Conservation (phyloP, 2,329 filamentous ascomycete species). For the Penicillium sp. region DNA sequence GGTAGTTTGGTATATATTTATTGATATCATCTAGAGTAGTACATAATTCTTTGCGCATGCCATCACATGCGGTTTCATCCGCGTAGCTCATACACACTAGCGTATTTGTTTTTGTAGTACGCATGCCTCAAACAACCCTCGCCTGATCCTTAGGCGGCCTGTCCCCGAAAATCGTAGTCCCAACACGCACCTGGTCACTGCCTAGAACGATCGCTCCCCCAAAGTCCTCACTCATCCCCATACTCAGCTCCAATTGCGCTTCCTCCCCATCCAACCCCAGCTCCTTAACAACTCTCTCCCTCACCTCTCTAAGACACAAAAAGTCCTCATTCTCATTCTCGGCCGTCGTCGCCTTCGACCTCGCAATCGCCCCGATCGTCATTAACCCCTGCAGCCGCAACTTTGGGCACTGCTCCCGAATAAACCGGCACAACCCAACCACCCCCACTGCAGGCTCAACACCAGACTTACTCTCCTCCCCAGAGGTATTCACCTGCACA, state of each 20-base stretch:
- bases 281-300: constrained; percentile 71
- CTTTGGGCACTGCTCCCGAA: constrained; percentile 72
- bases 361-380: constrained; percentile 95
- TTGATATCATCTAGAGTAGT: constrained; percentile 23
- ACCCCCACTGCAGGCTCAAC: constrained; percentile 66
- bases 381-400: constrained; percentile 82
- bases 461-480: constrained; percentile 84
- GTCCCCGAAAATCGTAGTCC: constrained; percentile 90
- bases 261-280: constrained; percentile 55
- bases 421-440: constrained; percentile 69
- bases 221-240: constrained; percentile 99
- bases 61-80: constrained; percentile 1
- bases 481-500: constrained; percentile 94
- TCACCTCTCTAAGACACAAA: constrained; percentile 66
- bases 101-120: not conserved
- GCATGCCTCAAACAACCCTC: constrained; percentile 57
- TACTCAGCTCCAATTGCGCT: constrained; percentile 81
- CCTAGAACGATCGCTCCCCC: constrained; percentile 84
- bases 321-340: constrained; percentile 96
- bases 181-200: constrained; percentile 87
- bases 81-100: not conserved
- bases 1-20: constrained; percentile 19
- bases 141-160: constrained; percentile 80
- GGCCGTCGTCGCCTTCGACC: constrained; percentile 72
- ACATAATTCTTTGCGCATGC: constrained; percentile 19